Percentiles rank a stretch among this genome's conserved stretches.
Conservation (phyloP, 768 basidiomycete species). For the Leccinum variicolor region DNA sequence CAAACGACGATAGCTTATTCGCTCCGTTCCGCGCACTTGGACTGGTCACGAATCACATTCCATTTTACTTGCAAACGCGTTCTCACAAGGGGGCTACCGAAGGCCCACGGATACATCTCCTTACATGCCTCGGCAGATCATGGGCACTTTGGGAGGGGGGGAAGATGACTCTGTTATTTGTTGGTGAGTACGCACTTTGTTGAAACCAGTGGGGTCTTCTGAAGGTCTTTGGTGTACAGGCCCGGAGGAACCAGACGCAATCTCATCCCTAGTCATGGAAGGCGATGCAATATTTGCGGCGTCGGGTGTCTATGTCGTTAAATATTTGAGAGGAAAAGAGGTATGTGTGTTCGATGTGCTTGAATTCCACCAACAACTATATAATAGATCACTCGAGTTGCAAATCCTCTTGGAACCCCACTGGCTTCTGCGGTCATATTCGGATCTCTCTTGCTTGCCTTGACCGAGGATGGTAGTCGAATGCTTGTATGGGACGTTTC, state of each 20-base stretch:
- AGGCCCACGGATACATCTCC: constrained; percentile 76
- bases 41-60: constrained; percentile 85
- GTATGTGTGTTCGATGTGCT: constrained; percentile 34
- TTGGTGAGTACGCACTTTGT: constrained; percentile 55
- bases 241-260: constrained; percentile 71
- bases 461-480: constrained; percentile 74
- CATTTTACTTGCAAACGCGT: constrained; percentile 83
- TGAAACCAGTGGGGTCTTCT: neutral
- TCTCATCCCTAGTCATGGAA: constrained; percentile 76
- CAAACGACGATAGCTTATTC: constrained; percentile 50
- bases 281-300: constrained; percentile 85
- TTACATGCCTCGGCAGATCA: constrained; percentile 83
- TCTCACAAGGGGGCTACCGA: constrained; percentile 81
- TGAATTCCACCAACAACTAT: constrained; percentile 5
- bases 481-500: constrained; percentile 79
- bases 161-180: constrained; percentile 89
- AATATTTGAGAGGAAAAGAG: constrained; percentile 88
- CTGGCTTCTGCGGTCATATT: constrained; percentile 73
- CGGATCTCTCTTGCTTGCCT: constrained; percentile 73
- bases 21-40: constrained; percentile 96
- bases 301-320: constrained; percentile 62
- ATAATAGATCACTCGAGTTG: constrained; percentile 46
- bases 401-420: constrained; percentile 60
- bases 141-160: constrained; percentile 98
- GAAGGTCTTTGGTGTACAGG: constrained; percentile 44